Conservation (phyloP, 2,329 filamentous ascomycete species). For the Nemania sp. region DNA sequence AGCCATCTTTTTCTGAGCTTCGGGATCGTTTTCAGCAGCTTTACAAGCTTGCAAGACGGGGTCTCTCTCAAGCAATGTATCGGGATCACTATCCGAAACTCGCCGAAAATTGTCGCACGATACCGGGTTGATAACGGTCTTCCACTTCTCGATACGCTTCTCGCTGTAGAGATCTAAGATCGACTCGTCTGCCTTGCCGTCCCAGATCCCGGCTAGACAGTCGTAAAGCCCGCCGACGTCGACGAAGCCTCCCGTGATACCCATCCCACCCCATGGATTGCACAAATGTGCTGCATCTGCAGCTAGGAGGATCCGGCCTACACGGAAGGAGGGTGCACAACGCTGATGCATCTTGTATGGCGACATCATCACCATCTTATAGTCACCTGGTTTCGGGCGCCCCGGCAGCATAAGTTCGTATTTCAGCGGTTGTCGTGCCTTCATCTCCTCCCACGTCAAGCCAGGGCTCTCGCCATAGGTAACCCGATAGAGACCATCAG, state of each 20-base stretch:
- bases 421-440: constrained; percentile 64
- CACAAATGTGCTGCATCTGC: constrained; percentile 71
- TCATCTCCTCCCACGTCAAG: constrained; percentile 65
- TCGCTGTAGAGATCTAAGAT: constrained; percentile 61
- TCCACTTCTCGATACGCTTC: constrained; percentile 60
- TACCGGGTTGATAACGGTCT: constrained; percentile 58
- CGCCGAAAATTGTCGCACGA: constrained; percentile 59
- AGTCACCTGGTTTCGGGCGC: constrained; percentile 67
- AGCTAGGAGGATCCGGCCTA: constrained; percentile 67
- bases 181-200: constrained; percentile 57
- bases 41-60: constrained; percentile 56
- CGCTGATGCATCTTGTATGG: constrained; percentile 73
- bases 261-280: constrained; percentile 69
- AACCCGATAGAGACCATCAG: constrained; percentile 71
- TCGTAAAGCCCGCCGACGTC: constrained; percentile 72
- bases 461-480: constrained; percentile 70
- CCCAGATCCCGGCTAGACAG: constrained; percentile 63
- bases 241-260: constrained; percentile 73
- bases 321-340: constrained; percentile 67
- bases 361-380: constrained; percentile 67
- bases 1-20: constrained; percentile 52
- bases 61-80: constrained; percentile 55
- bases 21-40: constrained; percentile 52
- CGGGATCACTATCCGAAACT: constrained; percentile 57
- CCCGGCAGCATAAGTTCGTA: constrained; percentile 70